phyloP scores from a whole-genome alignment of 1,139 yeast species.

The Kluyveromyces marxianus region DNA sequence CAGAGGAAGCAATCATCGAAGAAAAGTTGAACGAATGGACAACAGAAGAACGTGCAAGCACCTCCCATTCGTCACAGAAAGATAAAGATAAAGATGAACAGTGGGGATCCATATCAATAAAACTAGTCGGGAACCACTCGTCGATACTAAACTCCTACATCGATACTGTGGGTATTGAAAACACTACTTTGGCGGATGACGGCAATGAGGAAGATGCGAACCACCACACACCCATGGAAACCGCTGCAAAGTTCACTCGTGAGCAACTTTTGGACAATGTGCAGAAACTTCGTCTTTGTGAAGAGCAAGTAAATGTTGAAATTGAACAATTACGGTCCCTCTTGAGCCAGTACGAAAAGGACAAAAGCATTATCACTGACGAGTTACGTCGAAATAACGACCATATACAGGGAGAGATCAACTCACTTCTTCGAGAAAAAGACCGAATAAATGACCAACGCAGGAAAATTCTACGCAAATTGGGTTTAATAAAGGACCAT shows the following conservation, averaged over 20 bases:
- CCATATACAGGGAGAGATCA: conserved; percentile 11
- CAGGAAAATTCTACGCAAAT: conserved; percentile 12
- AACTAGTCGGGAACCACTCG: conserved; percentile 17
- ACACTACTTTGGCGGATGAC: conserved; percentile 17
- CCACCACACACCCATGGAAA: background rate
- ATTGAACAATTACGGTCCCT: conserved; percentile 18
- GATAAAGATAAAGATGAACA: background rate
- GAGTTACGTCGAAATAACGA: conserved; percentile 15
- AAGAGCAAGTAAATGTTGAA: conserved; percentile 12
- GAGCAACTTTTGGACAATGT: conserved; percentile 10
- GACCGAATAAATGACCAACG: conserved; percentile 10
- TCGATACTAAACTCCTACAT: conserved; percentile 18
- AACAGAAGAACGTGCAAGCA: background rate
- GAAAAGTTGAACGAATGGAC: conserved; percentile 15
- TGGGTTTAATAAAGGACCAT: conserved; percentile 14
- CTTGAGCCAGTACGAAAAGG: conserved; percentile 18
- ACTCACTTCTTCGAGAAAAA: conserved; percentile 13
- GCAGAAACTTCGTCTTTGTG: conserved; percentile 12
- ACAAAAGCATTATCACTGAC: conserved; percentile 17
- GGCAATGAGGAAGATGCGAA: conserved; percentile 1
- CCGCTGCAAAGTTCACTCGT: background rate
- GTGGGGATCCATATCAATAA: conserved; percentile 5
- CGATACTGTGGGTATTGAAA: conserved; percentile 19
- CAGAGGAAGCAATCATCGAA: conserved; percentile 9
- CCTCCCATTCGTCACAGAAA: background rate